These are phyloP conservation scores for Gossypium bickii DNA, from an alignment of 345 rosid species.

Conservation along the genomic window DNA sequence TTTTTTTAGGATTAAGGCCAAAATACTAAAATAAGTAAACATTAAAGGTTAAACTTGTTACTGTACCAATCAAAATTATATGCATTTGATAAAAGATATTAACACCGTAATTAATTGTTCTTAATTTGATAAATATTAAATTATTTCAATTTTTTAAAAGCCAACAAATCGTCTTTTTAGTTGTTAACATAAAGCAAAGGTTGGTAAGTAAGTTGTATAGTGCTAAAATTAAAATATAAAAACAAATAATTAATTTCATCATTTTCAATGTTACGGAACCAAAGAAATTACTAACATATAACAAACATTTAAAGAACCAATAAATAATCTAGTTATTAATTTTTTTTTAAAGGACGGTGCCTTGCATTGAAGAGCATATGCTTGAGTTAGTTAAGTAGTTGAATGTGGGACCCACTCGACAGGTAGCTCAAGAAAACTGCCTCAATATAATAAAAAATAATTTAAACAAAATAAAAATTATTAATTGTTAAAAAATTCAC, in stretches of 20 bases:
- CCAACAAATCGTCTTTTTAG: no score
- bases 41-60: no score
- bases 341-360: not conserved
- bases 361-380: conserved; percentile 5
- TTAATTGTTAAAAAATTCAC: no score
- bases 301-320: not conserved
- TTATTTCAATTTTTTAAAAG: no score
- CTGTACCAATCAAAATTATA: no score
- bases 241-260: not conserved
- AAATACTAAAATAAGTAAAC: no score
- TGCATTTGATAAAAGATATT: accelerated
- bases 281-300: not conserved
- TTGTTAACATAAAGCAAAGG: no score
- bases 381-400: conserved; percentile 23
- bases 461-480: not conserved
- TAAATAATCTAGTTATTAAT: not conserved
- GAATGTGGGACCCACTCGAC: conserved; percentile 13
- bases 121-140: no score
- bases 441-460: not conserved
- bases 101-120: no score
- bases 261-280: not conserved
- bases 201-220: no score
- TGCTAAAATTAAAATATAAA: no score
- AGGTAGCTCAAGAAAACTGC: not conserved
- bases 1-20: no score